Conservation (phyloP, 176 grass and related monocot species). For the Poa annua region DNA sequence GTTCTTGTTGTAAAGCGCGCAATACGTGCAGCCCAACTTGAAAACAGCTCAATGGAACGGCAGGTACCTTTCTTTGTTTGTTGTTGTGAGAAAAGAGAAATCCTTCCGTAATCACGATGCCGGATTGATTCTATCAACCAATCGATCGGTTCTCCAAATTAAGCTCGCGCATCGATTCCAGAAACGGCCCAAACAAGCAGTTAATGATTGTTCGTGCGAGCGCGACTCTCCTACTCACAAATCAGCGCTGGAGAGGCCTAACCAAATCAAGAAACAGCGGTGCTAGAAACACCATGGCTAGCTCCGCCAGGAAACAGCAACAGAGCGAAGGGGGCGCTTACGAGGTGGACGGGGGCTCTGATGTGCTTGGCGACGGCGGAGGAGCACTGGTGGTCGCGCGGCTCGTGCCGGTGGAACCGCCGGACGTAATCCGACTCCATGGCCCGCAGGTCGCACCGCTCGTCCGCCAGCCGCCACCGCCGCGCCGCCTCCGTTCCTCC, state of each 20-base stretch:
- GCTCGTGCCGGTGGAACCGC: slow-evolving; percentile 69
- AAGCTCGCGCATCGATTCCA: slow-evolving; percentile 12
- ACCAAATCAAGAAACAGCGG: slow-evolving; percentile 15
- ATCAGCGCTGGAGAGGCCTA: slow-evolving; percentile 19
- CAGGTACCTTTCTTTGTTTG: background rate
- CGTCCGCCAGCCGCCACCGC: slow-evolving; percentile 73
- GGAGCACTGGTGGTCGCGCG: slow-evolving; percentile 76
- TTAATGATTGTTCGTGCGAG: background rate
- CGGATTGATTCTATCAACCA: slow-evolving; percentile 30
- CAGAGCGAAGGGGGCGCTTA: slow-evolving; percentile 25
- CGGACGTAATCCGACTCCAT: slow-evolving; percentile 77
- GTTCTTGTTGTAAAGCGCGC: slow-evolving; percentile 27
- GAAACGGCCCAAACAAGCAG: slow-evolving; percentile 25
- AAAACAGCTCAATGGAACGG: background rate
- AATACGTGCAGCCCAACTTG: background rate
- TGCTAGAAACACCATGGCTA: background rate
- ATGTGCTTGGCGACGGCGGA: slow-evolving; percentile 86
- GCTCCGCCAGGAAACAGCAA: background rate
- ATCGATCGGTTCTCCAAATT: slow-evolving; percentile 32
- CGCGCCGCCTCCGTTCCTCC: slow-evolving; percentile 17
- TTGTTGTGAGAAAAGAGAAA: slow-evolving; percentile 32
- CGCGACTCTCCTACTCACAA: slow-evolving; percentile 30
- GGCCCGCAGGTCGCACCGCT: slow-evolving; percentile 52
- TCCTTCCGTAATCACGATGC: slow-evolving; percentile 25
- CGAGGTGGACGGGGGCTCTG: slow-evolving; percentile 85